A percentile compares a stretch with the other conserved stretches of the same genome.
These are phyloP conservation scores for Tulasnella sp. DNA, from an alignment of 768 basidiomycete species.

Conservation along the genomic window DNA sequence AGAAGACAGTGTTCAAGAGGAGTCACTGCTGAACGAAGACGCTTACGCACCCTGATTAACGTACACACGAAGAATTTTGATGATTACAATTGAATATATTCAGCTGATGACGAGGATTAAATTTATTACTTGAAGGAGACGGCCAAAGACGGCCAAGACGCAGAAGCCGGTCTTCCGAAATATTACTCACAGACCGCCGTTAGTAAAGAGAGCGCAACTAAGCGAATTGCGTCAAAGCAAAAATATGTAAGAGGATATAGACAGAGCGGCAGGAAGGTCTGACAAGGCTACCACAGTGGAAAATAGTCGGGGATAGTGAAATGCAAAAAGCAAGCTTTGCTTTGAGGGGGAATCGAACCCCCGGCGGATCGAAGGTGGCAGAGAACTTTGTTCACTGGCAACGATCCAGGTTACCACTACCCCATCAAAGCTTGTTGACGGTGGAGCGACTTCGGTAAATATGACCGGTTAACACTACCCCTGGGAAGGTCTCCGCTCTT, in stretches of 20 bases:
- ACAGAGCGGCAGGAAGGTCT: background rate
- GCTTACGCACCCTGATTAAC: constrained; percentile 37
- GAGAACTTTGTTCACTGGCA: constrained; percentile 1
- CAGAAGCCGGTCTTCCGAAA: no score
- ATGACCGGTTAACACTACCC: background rate
- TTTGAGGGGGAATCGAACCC: background rate
- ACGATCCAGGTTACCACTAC: constrained; percentile 15
- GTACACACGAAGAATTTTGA: background rate
- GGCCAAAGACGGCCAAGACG: no score
- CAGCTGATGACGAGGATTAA: no score
- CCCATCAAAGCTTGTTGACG: background rate
- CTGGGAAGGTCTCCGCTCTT: no score
- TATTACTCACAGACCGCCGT: no score
- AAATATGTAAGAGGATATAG: no score
- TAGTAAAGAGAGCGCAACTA: no score
- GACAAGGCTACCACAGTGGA: background rate
- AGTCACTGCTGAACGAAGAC: constrained; percentile 78
- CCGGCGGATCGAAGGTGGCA: constrained; percentile 10
- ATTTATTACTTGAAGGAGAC: no score
- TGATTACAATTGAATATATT: background rate
- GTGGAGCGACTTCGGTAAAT: background rate
- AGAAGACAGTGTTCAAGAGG: constrained; percentile 74
- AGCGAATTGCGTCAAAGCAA: no score
- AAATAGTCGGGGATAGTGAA: background rate
- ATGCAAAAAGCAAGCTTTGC: constrained; percentile 5